Evolutionary conservation across 2,329 filamentous ascomycete genomes (phyloP).

Genomic region (Microdochium trichocladiopsis): DNA sequence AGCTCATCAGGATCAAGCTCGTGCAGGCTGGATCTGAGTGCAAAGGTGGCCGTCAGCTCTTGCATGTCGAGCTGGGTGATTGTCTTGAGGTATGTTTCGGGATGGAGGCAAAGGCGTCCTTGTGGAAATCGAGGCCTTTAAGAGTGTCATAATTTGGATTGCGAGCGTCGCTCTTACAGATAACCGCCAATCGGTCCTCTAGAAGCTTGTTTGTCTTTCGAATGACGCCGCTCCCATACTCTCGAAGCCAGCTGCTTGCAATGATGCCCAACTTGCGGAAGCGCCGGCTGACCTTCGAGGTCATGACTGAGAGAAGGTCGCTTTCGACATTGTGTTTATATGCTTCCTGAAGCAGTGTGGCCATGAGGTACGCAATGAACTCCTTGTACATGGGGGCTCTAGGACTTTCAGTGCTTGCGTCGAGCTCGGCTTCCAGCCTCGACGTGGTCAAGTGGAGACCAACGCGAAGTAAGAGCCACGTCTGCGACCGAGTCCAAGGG

Average conservation of each 20-base stretch:
- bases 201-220: not conserved
- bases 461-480: slow-evolving; percentile 50
- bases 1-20: slow-evolving; percentile 2
- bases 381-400: slow-evolving; percentile 34
- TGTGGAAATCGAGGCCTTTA: slow-evolving; percentile 7
- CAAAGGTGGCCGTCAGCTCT: no score
- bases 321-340: slow-evolving; percentile 5
- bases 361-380: slow-evolving; percentile 40
- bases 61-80: not conserved
- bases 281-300: slow-evolving; percentile 33
- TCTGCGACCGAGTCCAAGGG: slow-evolving; percentile 26
- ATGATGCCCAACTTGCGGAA: slow-evolving; percentile 27
- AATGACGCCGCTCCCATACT: not conserved
- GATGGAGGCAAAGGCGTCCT: slow-evolving; percentile 7
- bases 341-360: slow-evolving; percentile 21
- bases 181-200: not conserved
- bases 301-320: slow-evolving; percentile 29
- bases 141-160: not conserved
- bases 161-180: not conserved
- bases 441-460: slow-evolving; percentile 30
- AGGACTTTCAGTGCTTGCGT: no score
- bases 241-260: slow-evolving; percentile 3
- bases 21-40: no score
- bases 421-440: not conserved
- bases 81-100: slow-evolving; percentile 3